A percentile compares a stretch with the other conserved stretches of the same genome.
Conservation (phyloP, 352 stramenopile species). For the Pythium insidiosum region DNA sequence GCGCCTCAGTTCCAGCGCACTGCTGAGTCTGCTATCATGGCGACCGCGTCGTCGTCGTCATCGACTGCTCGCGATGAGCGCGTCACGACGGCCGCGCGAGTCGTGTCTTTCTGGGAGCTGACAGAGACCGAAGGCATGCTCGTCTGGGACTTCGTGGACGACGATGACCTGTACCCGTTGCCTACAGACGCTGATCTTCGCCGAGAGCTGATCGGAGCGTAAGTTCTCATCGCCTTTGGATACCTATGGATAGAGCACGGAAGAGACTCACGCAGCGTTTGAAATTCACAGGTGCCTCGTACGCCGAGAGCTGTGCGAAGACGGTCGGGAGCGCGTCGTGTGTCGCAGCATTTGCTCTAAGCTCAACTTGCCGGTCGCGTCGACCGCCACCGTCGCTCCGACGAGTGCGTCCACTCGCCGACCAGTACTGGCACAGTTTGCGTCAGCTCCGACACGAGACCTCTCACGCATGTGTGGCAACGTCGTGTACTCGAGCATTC, state of each 20-base stretch:
- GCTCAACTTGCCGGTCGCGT: conserved; percentile 9
- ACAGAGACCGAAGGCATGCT: conserved; percentile 18
- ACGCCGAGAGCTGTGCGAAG: conserved; percentile 16
- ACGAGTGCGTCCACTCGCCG: neutral
- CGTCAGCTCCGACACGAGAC: conserved; percentile 4
- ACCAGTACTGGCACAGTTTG: conserved; percentile 7
- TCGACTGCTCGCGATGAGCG: too few relatives aligned
- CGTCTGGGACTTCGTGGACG: conserved; percentile 28
- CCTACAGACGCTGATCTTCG: conserved; percentile 14
- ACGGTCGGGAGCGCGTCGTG: conserved; percentile 28
- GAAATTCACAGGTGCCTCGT: too few relatives aligned
- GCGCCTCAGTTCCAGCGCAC: conserved; percentile 21
- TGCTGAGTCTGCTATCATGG: too few relatives aligned
- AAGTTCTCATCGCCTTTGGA: too few relatives aligned
- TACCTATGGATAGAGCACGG: too few relatives aligned
- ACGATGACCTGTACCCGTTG: conserved; percentile 24
- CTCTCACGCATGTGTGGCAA: conserved; percentile 25
- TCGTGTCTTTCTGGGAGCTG: conserved; percentile 20
- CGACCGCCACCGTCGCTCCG: neutral
- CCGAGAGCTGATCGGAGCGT: conserved; percentile 12
- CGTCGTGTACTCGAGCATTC: conserved; percentile 35
- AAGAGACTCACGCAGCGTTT: too few relatives aligned
- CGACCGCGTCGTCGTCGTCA: too few relatives aligned
- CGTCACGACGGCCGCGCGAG: too few relatives aligned
- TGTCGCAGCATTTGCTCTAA: conserved; percentile 54